Evolutionary conservation across 148 eudicot genomes (phyloP).

Genomic region (Rheum nobile): DNA sequence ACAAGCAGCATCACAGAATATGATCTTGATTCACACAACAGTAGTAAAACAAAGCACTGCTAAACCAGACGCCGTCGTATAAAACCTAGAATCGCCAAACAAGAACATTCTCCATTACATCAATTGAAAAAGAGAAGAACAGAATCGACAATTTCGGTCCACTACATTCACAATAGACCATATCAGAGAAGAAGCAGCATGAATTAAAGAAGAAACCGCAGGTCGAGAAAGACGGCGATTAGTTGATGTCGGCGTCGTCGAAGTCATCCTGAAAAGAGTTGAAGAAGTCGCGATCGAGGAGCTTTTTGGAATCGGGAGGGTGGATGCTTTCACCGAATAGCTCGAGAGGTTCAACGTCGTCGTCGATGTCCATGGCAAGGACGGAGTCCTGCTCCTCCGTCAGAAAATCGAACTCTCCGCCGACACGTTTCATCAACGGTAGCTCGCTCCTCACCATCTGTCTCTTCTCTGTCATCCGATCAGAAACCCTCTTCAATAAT

Average conservation of each 20-base stretch:
- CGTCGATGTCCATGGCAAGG: slow-evolving; percentile 49
- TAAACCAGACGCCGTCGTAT: too few species aligned
- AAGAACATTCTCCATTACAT: too few species aligned
- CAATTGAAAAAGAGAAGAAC: not conserved
- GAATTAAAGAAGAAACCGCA: too few species aligned
- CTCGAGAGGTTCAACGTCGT: slow-evolving; percentile 31
- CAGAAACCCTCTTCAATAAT: not conserved
- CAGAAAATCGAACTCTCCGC: slow-evolving; percentile 23
- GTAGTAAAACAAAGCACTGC: too few species aligned
- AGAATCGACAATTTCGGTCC: not conserved
- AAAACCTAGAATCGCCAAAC: too few species aligned
- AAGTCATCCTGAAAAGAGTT: slow-evolving; percentile 46
- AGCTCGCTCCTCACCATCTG: slow-evolving; percentile 6
- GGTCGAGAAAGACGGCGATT: too few species aligned
- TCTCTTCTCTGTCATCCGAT: not conserved
- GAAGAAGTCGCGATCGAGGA: slow-evolving; percentile 47
- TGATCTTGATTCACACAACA: too few species aligned
- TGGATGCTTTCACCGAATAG: slow-evolving; percentile 34
- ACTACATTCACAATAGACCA: too few species aligned
- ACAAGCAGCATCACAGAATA: too few species aligned
- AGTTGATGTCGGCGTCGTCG: slow-evolving; percentile 49
- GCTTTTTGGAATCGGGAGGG: slow-evolving; percentile 18
- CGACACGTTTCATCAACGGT: slow-evolving; percentile 15
- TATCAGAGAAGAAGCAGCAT: not conserved
- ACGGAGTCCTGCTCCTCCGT: slow-evolving; percentile 31